Base-by-base conservation (phyloP, 1,139 yeast species). In the Suhomyces atakaporum region DNA sequence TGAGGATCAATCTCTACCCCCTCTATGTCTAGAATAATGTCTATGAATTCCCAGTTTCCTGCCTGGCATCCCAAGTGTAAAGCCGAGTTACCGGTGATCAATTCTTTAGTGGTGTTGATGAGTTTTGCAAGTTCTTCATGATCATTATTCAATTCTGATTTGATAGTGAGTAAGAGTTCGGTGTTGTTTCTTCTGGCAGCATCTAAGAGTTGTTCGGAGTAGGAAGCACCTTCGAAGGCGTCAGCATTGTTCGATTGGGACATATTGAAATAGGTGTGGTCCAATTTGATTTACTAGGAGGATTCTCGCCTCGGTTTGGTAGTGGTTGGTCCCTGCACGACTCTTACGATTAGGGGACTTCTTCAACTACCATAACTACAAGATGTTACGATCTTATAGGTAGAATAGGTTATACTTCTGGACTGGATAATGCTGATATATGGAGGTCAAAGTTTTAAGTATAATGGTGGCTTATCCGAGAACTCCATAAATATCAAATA, bases 1-100 rank as follows among this genome's bases (percentile, higher is more conserved):
- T 65, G 59, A 0, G 95, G 92, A 56, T 92, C 96, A 27, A 90
- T 81, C 51, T 89, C 96, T 16, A 90, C 90, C 2, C 95, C 97
- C 44, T 86, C 95, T 40, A 84, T 81, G 57, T 92, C 97, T 45
- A 92, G 71, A 19, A 92, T 67, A 31, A 73, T 66, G 55, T 92
- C 97, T 54, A 92, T 69, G 28, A 87, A 87, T 51, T 89, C 97
- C 78, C 84, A 86, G 40, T 88, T 78, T 3, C 97, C 97, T 48
- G 79, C 73, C 43, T 72, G 73, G 26, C 95, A 84, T 16, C 95
- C 88, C 33, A 92, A 62, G 62, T 92, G 97, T 34, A 92, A 69
- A 3, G 94, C 78, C 1, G 89, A 69, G 65, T 88, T 88, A n/a
- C 89, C 87, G 27, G 89, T 72, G 36, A 71, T 68, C 21, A 94